A percentile compares a stretch with the other conserved stretches of the same genome.
phyloP scores from a whole-genome alignment of 2,329 filamentous ascomycete species.

The Colletotrichum tamarilloi region DNA sequence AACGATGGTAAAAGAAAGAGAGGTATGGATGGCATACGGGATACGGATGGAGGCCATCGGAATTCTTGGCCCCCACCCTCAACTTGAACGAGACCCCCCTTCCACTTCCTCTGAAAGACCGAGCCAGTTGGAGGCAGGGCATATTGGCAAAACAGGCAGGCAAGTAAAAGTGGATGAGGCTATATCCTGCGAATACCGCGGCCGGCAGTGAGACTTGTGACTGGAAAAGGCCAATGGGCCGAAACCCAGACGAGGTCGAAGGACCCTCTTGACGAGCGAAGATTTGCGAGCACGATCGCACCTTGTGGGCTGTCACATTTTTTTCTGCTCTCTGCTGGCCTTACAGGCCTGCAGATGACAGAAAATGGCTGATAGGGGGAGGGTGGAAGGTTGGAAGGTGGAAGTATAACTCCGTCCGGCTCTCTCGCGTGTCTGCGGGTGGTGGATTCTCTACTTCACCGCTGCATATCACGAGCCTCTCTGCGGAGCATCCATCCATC shows the following conservation, averaged over 20 bases:
- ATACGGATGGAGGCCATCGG: not conserved
- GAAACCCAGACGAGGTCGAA: not conserved
- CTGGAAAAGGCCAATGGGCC: constrained; percentile 14
- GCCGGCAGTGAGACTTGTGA: constrained; percentile 25
- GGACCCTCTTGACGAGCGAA: constrained; percentile 3
- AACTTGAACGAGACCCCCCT: not conserved
- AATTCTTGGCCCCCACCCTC: not conserved
- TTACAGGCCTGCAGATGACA: constrained; percentile 10
- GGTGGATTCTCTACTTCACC: constrained; percentile 27
- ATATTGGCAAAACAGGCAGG: not conserved
- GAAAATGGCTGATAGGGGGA: not conserved
- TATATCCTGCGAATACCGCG: constrained; percentile 4
- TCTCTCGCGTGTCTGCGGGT: constrained; percentile 3
- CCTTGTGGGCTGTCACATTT: constrained; percentile 24
- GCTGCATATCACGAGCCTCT: constrained; percentile 27
- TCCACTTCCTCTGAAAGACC: not conserved
- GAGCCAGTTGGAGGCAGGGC: not conserved
- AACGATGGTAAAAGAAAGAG: not conserved
- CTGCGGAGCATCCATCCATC: constrained; percentile 5
- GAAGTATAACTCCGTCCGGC: constrained; percentile 14
- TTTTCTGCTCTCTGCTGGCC: not conserved
- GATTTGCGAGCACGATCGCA: constrained; percentile 31
- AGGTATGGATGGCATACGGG: not conserved
- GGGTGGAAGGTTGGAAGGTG: not conserved
- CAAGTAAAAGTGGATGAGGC: constrained; percentile 5